These are phyloP conservation scores for Antitrichia curtipendula DNA, from an alignment of 225 moss, liverwort and hornwort genomes.

Conservation along the genomic window DNA sequence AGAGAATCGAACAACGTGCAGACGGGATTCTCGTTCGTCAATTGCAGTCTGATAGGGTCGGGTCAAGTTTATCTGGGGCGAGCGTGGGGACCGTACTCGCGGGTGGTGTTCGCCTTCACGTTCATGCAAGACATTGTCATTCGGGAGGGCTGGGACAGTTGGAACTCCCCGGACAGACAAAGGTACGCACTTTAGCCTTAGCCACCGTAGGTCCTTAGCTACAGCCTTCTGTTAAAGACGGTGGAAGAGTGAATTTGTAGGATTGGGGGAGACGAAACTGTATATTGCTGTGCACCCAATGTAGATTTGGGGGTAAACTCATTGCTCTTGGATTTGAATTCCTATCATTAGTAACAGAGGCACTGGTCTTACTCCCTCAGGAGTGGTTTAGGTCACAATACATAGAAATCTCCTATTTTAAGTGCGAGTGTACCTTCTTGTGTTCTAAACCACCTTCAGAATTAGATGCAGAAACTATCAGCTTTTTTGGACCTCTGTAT, in stretches of 20 bases:
- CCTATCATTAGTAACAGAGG: not conserved
- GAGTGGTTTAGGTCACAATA: too few species aligned
- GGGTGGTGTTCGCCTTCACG: constrained; percentile 37
- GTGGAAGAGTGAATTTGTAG: not conserved
- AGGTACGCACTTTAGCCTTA: not conserved
- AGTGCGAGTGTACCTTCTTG: not conserved
- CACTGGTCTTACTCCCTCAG: not conserved
- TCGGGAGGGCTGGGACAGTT: constrained; percentile 41
- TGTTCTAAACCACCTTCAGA: not conserved
- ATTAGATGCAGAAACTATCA: not conserved
- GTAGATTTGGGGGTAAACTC: not conserved
- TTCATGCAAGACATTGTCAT: constrained; percentile 38
- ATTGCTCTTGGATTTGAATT: not conserved
- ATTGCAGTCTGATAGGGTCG: constrained; percentile 20
- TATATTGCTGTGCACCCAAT: not conserved
- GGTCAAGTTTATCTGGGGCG: constrained; percentile 43
- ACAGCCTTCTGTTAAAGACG: not conserved
- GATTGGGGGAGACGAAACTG: too few species aligned
- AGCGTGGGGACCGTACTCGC: constrained; percentile 52
- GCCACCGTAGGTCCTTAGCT: not conserved
- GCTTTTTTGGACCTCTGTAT: not conserved
- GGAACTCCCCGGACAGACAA: constrained; percentile 34
- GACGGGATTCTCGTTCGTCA: constrained; percentile 40
- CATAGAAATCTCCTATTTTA: too few species aligned
- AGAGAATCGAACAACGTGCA: constrained; percentile 2